Evolutionary conservation across 345 rosid species (phyloP).

Genomic region (Microcos paniculata): DNA sequence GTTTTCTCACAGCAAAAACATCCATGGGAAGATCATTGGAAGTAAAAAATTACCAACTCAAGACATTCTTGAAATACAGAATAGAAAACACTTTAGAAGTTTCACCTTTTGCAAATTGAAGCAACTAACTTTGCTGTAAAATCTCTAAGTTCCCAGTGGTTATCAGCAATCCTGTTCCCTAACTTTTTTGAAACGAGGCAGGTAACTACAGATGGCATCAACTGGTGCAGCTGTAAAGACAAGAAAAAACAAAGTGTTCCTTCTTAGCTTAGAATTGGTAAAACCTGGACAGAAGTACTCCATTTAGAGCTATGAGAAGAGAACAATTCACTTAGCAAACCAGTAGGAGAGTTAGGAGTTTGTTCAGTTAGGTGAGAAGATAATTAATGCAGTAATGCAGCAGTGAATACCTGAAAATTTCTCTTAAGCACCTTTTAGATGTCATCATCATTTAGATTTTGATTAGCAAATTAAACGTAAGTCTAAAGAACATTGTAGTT

Average conservation of each 20-base stretch:
- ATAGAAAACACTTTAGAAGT: conserved; percentile 15
- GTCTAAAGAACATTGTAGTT: too few relatives aligned
- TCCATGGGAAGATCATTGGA: background rate
- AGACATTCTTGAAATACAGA: conserved; percentile 8
- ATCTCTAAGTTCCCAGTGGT: conserved; percentile 98
- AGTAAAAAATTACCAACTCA: background rate
- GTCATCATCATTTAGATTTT: too few relatives aligned
- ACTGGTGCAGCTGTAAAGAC: conserved; percentile 83
- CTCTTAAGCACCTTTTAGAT: too few relatives aligned
- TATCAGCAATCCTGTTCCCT: conserved; percentile 86
- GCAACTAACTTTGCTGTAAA: conserved; percentile 83
- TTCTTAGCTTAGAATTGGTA: conserved; percentile 29
- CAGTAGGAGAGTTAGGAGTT: background rate
- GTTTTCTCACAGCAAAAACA: background rate
- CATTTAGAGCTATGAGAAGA: background rate
- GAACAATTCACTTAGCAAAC: conserved; percentile 13
- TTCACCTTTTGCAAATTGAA: conserved; percentile 85
- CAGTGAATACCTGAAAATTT: too few relatives aligned
- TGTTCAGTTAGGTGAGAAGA: background rate
- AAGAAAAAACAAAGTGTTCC: conserved; percentile 29
- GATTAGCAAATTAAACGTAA: too few relatives aligned
- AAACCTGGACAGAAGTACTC: conserved; percentile 19
- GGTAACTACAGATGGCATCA: conserved; percentile 99
- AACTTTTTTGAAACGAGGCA: conserved; percentile 93
- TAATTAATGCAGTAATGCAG: background rate